Evolutionary conservation across 176 grass and related monocot species (phyloP), one percentile per base, ranked within the genome.

Genomic region (Oryza coarctata): DNA sequence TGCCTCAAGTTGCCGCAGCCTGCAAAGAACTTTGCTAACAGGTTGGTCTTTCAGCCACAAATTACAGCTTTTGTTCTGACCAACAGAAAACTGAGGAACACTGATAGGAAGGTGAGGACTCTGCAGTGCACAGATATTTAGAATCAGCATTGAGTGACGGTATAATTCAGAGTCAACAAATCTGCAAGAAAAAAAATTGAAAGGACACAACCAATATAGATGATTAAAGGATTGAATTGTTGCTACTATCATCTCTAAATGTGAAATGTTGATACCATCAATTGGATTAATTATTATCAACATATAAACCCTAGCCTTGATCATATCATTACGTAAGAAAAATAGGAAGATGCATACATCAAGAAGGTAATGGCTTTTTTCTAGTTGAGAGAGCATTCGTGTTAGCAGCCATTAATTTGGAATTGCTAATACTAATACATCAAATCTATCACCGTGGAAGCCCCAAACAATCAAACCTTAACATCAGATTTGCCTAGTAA

Each of bases 1-100:
- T 91, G 94, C 97, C 91, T 99, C 85, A 64, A 74, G 70, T 63
- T 89, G 87, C 71, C 81, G 81, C 60, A 96, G 43, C 71, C 88
- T 99, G 89, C 97, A 99, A 73, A 99, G 97, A 71, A 77, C 80
- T 92, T 91, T 94, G 86, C 93, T 94, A 70, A 95, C 87, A 71
- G 77, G 78, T 75, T 86, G 68, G 71, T 95, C 93, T 76, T 94
- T 96, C 89, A 99, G 74, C 73, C 83, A 88, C 75, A 99, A 85
- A 87, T 90, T 90, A 64, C 91, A 99, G 64, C 3, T 82, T 82
- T 82, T 89, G 40, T 70, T 92, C 85, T 92, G 91, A 2, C 97
- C 97, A 90, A 99, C 71, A 27, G 87, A 83, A 92, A 99, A 92
- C 69, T 88, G 80, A 85, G 83, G 43, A 39, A 34, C 73, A 49